Evolutionary conservation across 2,329 filamentous ascomycete species (phyloP).

Genomic region (Annulohypoxylon truncatum): DNA sequence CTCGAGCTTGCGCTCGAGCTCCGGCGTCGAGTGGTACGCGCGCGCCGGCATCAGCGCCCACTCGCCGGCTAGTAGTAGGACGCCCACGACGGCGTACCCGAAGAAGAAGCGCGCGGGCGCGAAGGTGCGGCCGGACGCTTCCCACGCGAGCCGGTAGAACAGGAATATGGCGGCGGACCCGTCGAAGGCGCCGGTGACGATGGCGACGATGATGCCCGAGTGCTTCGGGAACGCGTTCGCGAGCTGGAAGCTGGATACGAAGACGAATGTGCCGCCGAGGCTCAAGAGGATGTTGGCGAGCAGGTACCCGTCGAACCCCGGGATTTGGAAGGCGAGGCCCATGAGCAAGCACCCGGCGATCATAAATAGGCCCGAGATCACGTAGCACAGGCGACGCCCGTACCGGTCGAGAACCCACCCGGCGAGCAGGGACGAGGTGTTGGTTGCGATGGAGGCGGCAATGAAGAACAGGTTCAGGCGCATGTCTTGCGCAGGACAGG

Average conservation of each 20-base stretch:
- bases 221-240: constrained; percentile 72
- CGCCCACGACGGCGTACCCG: constrained; percentile 53
- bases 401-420: constrained; percentile 75
- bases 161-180: constrained; percentile 71
- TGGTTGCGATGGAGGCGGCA: constrained; percentile 74
- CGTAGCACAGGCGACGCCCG: constrained; percentile 71
- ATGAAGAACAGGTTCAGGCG: constrained; percentile 78
- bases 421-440: constrained; percentile 73
- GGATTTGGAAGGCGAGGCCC: constrained; percentile 65
- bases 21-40: constrained; percentile 54
- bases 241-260: constrained; percentile 73
- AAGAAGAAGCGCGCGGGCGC: constrained; percentile 56
- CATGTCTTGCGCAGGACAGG: constrained; percentile 65
- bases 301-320: constrained; percentile 69
- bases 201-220: constrained; percentile 69
- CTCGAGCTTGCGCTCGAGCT: constrained; percentile 56
- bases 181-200: constrained; percentile 73
- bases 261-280: constrained; percentile 71
- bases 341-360: constrained; percentile 69
- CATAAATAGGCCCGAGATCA: constrained; percentile 69
- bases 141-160: constrained; percentile 67
- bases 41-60: constrained; percentile 54
- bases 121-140: constrained; percentile 54
- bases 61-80: constrained; percentile 53
- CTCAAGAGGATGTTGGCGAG: constrained; percentile 69